These are phyloP conservation scores for Scheffersomyces insectosa DNA, from an alignment of 1,139 yeast genomes.

Conservation along the genomic window DNA sequence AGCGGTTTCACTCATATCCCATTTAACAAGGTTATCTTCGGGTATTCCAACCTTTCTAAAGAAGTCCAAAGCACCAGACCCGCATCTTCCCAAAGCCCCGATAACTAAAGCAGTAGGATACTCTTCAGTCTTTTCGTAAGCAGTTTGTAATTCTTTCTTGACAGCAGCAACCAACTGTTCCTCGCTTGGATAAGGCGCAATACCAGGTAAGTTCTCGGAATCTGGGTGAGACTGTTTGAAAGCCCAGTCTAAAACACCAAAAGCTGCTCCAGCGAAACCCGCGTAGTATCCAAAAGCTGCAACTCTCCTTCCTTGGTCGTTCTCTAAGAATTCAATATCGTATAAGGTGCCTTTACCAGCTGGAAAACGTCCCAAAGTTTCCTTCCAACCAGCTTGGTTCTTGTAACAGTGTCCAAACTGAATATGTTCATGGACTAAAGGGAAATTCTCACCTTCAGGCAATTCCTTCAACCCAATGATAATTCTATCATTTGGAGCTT, in stretches of 20 bases:
- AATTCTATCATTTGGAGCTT: slow-evolving; percentile 15
- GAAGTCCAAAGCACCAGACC: slow-evolving; percentile 17
- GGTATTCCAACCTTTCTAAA: slow-evolving; percentile 18
- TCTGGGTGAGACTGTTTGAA: slow-evolving; percentile 16
- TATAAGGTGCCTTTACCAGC: slow-evolving; percentile 19
- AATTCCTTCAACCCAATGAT: slow-evolving; percentile 18
- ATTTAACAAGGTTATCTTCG: slow-evolving; percentile 15
- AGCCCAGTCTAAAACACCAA: slow-evolving; percentile 20
- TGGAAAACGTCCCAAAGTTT: slow-evolving; percentile 17
- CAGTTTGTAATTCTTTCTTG: slow-evolving; percentile 1
- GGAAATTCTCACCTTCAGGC: slow-evolving; percentile 17
- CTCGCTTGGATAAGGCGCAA: slow-evolving; percentile 16
- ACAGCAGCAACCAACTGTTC: slow-evolving; percentile 10
- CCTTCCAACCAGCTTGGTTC: slow-evolving; percentile 20
- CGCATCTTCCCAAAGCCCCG: slow-evolving; percentile 20
- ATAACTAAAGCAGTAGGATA: slow-evolving; percentile 16
- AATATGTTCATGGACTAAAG: slow-evolving; percentile 18
- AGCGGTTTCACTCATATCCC: slow-evolving; percentile 21
- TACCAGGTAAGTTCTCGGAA: slow-evolving; percentile 16
- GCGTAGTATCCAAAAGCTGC: slow-evolving; percentile 20
- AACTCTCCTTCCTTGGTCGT: slow-evolving; percentile 18
- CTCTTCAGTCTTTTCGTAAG: slow-evolving; percentile 11
- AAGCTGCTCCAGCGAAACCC: slow-evolving; percentile 20
- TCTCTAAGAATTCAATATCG: slow-evolving; percentile 19
- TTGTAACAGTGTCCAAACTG: slow-evolving; percentile 21